Percentiles rank a stretch among this genome's conserved stretches.
These are phyloP conservation scores for Chaetomium sp. DNA, from an alignment of 2,329 filamentous ascomycete genomes.

Conservation along the genomic window DNA sequence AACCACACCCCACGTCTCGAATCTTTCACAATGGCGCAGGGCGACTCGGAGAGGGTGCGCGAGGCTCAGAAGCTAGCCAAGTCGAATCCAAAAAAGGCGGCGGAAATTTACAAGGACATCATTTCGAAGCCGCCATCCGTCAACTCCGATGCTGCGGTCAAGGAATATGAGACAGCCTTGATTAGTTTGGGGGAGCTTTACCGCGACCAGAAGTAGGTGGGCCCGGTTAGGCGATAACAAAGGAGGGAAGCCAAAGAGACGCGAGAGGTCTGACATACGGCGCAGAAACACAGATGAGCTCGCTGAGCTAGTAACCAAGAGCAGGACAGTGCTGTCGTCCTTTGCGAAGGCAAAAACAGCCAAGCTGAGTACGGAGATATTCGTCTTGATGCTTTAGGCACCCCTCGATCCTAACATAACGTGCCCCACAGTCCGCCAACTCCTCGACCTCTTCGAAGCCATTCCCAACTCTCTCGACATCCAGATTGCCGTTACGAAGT, in stretches of 20 bases:
- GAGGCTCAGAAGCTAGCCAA: conserved; percentile 83
- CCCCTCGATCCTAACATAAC: not conserved
- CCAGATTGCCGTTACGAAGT: conserved; percentile 92
- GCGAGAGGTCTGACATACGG: not conserved
- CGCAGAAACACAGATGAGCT: conserved; percentile 73
- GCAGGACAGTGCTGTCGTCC: conserved; percentile 82
- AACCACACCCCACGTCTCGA: conserved; percentile 3
- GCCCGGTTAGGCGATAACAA: not conserved
- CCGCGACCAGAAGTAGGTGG: conserved; percentile 71
- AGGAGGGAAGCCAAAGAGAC: not conserved
- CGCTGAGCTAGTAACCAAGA: conserved; percentile 82
- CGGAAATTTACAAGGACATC: conserved; percentile 83
- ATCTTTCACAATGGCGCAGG: conserved; percentile 44
- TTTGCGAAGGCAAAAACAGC: conserved; percentile 99
- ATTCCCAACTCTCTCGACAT: conserved; percentile 93
- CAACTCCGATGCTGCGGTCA: conserved; percentile 75
- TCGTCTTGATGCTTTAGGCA: not conserved
- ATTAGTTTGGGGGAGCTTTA: conserved; percentile 89
- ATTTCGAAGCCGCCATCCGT: conserved; percentile 77
- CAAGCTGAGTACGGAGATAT: conserved; percentile 69
- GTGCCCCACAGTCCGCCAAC: conserved; percentile 69
- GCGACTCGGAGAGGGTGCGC: conserved; percentile 62
- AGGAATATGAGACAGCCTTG: conserved; percentile 86
- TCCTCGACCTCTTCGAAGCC: conserved; percentile 88
- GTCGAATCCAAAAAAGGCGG: conserved; percentile 75